phyloP scores from a whole-genome alignment of 2,329 filamentous ascomycete genomes.

The Pseudocercospora fijiensis region DNA sequence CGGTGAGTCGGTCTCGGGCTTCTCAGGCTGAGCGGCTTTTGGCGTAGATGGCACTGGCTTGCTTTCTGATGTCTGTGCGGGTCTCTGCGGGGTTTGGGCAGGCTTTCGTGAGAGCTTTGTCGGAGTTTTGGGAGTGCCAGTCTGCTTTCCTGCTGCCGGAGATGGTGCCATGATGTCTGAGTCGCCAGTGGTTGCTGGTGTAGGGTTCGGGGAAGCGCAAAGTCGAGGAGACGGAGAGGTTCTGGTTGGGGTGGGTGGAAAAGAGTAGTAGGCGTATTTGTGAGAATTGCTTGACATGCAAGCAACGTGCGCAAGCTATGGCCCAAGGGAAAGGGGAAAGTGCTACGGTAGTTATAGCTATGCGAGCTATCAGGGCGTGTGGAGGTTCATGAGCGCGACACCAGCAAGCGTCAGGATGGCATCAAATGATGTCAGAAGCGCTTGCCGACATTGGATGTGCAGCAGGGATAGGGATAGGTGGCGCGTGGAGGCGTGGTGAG shows the following conservation, averaged over 20 bases:
- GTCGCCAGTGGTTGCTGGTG: slow-evolving; percentile 35
- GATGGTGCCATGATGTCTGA: slow-evolving; percentile 49
- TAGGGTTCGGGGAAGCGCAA: slow-evolving; percentile 31
- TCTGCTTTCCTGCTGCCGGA: slow-evolving; percentile 51
- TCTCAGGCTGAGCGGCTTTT: slow-evolving; percentile 34
- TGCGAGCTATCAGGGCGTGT: slow-evolving; percentile 17
- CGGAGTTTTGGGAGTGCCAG: slow-evolving; percentile 50
- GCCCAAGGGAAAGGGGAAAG: slow-evolving; percentile 20
- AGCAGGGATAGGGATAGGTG: slow-evolving; percentile 20
- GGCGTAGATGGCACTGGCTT: slow-evolving; percentile 32
- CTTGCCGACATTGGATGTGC: slow-evolving; percentile 15
- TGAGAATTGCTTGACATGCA: slow-evolving; percentile 52
- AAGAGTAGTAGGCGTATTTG: slow-evolving; percentile 54
- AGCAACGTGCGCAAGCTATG: slow-evolving; percentile 24
- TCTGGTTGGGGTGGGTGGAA: slow-evolving; percentile 51
- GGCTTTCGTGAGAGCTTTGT: slow-evolving; percentile 49
- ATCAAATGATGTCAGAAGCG: slow-evolving; percentile 20
- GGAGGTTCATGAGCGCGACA: slow-evolving; percentile 9
- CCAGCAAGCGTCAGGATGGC: slow-evolving; percentile 15
- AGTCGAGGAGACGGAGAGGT: slow-evolving; percentile 41
- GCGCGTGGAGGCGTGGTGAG: slow-evolving; percentile 7
- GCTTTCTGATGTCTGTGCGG: slow-evolving; percentile 25
- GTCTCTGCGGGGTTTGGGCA: slow-evolving; percentile 21
- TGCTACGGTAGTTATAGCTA: slow-evolving; percentile 24
- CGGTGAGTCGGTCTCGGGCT: slow-evolving; percentile 40